Percentiles rank a stretch among this genome's conserved stretches.
phyloP scores from a whole-genome alignment of 2,329 filamentous ascomycete species.

The Neophaeococcomyces mojaviensis region DNA sequence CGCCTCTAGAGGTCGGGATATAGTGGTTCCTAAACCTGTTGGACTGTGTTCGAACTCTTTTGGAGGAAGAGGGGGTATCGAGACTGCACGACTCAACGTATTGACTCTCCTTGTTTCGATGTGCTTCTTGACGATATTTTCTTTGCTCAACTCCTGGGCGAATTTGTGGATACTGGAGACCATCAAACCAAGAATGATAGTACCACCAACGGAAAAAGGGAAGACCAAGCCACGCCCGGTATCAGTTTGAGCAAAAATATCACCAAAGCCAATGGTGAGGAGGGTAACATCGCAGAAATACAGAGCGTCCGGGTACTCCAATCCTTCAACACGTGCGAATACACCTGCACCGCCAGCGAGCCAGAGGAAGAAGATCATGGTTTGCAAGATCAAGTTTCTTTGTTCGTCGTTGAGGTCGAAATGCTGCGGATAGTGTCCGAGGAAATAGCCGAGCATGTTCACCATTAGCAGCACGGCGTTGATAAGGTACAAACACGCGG shows the following conservation, averaged over 20 bases:
- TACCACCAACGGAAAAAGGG: conserved; percentile 74
- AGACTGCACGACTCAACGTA: conserved; percentile 49
- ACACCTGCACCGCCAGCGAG: conserved; percentile 68
- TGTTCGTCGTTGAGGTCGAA: conserved; percentile 74
- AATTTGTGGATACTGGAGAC: conserved; percentile 71
- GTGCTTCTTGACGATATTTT: conserved; percentile 56
- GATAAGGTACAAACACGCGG: conserved; percentile 70
- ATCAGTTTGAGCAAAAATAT: conserved; percentile 49
- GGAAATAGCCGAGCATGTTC: conserved; percentile 70
- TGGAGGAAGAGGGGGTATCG: conserved; percentile 19
- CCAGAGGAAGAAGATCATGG: conserved; percentile 76
- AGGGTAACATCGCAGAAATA: conserved; percentile 71
- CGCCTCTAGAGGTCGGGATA: conserved; percentile 23
- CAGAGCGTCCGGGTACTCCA: conserved; percentile 62
- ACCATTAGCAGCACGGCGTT: conserved; percentile 68
- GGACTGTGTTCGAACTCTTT: background rate
- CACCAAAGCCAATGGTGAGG: conserved; percentile 55
- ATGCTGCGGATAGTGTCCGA: conserved; percentile 68
- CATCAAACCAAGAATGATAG: conserved; percentile 77
- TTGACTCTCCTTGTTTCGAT: conserved; percentile 46
- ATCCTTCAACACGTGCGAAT: conserved; percentile 60
- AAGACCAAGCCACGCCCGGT: conserved; percentile 66
- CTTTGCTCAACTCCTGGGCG: conserved; percentile 50
- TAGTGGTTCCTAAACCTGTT: background rate
- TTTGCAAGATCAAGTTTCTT: conserved; percentile 82